Evolutionary conservation across 2,329 filamentous ascomycete species (phyloP), one percentile per base, ranked within the genome.

Genomic region (Penicillium sp.): DNA sequence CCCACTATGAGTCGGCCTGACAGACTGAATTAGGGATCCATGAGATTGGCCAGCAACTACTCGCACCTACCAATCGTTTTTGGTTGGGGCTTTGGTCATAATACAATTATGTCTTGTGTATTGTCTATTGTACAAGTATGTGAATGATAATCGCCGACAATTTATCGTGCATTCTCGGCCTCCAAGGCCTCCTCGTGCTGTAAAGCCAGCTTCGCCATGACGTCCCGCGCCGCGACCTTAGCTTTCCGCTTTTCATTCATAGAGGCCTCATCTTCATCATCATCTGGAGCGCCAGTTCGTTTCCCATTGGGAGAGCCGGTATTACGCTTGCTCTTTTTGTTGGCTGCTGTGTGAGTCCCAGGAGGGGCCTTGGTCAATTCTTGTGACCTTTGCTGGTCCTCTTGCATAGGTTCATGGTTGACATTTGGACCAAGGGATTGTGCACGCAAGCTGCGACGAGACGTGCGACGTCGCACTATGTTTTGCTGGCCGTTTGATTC

Each of bases 181-280:
- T 74, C 73, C 71, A 75, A 72, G 10, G 71, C 71, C 56, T 76
- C 74, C 55, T 77, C 75, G 7, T 73, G 71, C 55, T 75, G 70
- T 71, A 77, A 74, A 10, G 71, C 73, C 48, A 73, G 57, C 41
- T 69, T 71, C 23, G 67, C 71, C 66, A 76, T 65, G 17, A 60
- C 60, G 61, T 77, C 73, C 43, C 73, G 68, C 51, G 69, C 67
- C 51, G 71, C 69, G 46, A 74, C 62, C 60, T 70, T 71, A 29
- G 72, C 69, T 49, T 71, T 75, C 53, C 65, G 70, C 60, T 63
- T 70, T 56, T 69, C 67, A 40, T 66, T 60, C 31, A 58, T 55
- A 42, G 57, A 59, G 17, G 49, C 41, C 27, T 54, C 48, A 17
- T 62, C 59, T 9, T 31, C 50, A 9, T 43, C 33, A 27, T 65